Conservation (phyloP, 208 protist genomes). For the Acanthamoeba sp. region DNA sequence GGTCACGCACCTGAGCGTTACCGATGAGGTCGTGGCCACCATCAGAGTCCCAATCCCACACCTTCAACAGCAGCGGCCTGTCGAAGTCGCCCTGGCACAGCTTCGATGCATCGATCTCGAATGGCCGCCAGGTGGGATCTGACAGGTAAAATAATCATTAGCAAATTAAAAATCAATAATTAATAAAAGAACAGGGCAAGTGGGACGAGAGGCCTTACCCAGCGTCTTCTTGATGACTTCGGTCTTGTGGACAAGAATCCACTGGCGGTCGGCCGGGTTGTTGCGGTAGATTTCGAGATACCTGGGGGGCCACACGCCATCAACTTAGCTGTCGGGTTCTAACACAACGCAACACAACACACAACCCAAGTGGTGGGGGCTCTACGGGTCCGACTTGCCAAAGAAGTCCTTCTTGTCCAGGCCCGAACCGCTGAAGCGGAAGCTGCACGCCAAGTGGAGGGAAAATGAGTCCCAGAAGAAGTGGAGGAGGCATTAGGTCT, state of each 20-base stretch:
- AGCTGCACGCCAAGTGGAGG: not conserved
- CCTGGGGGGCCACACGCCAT: no score
- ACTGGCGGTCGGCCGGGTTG: constrained; percentile 43
- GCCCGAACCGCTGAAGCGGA: constrained; percentile 8
- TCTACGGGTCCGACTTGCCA: constrained; percentile 62
- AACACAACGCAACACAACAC: no score
- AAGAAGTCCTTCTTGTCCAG: constrained; percentile 84
- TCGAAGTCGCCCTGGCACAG: constrained; percentile 43
- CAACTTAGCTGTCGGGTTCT: no score
- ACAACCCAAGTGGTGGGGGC: no score
- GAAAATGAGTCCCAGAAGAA: no score
- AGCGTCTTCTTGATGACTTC: constrained; percentile 80
- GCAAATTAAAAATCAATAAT: no score
- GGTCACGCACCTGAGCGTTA: not conserved
- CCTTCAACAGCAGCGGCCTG: constrained; percentile 76
- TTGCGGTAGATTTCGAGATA: constrained; percentile 48
- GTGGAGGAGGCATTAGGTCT: not conserved
- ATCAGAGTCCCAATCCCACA: constrained; percentile 78
- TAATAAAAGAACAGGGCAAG: no score
- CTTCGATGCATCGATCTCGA: not conserved
- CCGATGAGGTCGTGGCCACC: constrained; percentile 80
- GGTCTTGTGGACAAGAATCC: constrained; percentile 71
- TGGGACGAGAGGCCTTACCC: not conserved
- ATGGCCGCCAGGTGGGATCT: constrained; percentile 33
- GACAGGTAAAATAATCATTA: no score